phyloP scores from a whole-genome alignment of 345 rosid species.

The Anacardium occidentale region DNA sequence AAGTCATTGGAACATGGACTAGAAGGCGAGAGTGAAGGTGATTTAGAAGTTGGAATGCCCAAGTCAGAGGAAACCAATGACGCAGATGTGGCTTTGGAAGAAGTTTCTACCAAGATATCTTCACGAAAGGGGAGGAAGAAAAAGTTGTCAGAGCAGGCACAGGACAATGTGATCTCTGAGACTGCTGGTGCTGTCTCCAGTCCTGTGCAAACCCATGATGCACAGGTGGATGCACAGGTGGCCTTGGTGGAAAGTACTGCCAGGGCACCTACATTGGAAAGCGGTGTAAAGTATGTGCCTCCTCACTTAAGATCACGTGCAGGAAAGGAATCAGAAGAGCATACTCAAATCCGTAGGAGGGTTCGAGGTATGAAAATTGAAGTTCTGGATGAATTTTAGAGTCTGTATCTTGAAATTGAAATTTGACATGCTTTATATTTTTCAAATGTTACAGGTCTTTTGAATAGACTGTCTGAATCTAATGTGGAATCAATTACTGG shows the following conservation, averaged over 20 bases:
- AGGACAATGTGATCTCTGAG: conserved; percentile 22
- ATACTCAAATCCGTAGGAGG: conserved; percentile 58
- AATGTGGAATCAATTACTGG: conserved; percentile 83
- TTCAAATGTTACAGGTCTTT: conserved; percentile 60
- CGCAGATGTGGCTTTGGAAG: conserved; percentile 25
- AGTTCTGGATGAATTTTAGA: conserved; percentile 13
- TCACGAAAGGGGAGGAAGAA: conserved; percentile 36
- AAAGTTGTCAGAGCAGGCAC: conserved; percentile 33
- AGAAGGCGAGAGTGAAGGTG: conserved; percentile 27
- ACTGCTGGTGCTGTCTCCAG: conserved; percentile 16
- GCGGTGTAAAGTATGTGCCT: conserved; percentile 57
- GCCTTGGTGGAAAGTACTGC: conserved; percentile 27
- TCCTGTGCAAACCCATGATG: conserved; percentile 26
- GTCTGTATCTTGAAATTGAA: conserved; percentile 12
- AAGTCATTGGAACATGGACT: conserved; percentile 28
- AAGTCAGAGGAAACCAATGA: conserved; percentile 29
- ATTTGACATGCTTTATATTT: conserved; percentile 20
- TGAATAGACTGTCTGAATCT: conserved; percentile 79
- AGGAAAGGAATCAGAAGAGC: conserved; percentile 65
- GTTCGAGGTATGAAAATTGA: conserved; percentile 58
- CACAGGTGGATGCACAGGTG: conserved; percentile 26
- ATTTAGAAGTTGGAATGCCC: conserved; percentile 16
- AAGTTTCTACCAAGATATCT: conserved; percentile 21
- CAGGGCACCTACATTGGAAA: conserved; percentile 22
- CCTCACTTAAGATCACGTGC: conserved; percentile 66